Evolutionary conservation across 345 rosid species (phyloP), one percentile per base, ranked within the genome.

Genomic region (Linum tenue): DNA sequence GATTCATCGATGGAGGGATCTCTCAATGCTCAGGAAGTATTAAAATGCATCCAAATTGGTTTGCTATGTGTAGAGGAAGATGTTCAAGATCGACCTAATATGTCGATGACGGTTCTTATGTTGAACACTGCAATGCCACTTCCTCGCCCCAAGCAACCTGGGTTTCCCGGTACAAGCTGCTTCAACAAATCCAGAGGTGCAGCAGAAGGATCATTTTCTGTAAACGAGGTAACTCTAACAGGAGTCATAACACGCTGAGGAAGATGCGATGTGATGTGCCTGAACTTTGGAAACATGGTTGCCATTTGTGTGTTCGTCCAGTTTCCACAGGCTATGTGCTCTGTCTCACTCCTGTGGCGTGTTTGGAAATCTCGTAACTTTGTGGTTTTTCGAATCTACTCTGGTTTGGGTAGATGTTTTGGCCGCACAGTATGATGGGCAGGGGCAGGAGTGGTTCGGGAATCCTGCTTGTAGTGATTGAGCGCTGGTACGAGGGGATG

Each of bases 21-120:
- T 39, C 41, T n/a, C 39, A n/a, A 6, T 56, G 36, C 22, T 16
- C 3, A 36, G 5, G 72, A 69, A 41, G 67, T 11, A 9, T 17
- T 56, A 12, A 56, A 63, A 43, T 69, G 72, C 50, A 69, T 44
- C 38, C 63, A 63, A 37, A 69, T 69, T 56, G 72, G 60, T 2
- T 60, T 68, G 4, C 12, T 68, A 17, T 68, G 71, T 14, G 60
- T 68, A 17, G 39, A 60, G 14, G 71, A 60, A 7, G 8, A 68
- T 51, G 39, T 40, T 0, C 5, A 1, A 39, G 71, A 68, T 53
- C 53, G 60, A 51, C 71, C 65, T 60, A 60, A 11, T 39, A 68
- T 68, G 60, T 50, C 10, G 14, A 36, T 39, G 17, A 65, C 51
- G 38, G 53, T 68, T 39, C 51, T 22, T 1, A 68, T 68, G 71